A percentile compares a stretch with the other conserved stretches of the same genome.
Conservation (phyloP, 257 asterid genomes). For the Penstemon eatonii region DNA sequence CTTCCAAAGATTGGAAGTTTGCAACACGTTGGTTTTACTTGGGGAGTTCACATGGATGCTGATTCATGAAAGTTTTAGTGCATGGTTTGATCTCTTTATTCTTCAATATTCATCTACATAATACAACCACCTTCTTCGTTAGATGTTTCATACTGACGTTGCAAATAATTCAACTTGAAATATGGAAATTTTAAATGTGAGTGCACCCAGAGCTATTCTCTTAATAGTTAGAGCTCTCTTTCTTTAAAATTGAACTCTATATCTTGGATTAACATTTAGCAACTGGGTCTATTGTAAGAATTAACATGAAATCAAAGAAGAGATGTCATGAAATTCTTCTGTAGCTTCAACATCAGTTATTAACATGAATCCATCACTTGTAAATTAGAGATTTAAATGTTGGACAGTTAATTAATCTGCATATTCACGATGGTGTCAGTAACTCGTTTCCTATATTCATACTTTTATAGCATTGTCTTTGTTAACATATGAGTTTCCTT, state of each 20-base stretch:
- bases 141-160: too few species aligned
- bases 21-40: too few species aligned
- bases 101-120: too few species aligned
- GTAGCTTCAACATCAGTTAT: background rate
- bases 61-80: too few species aligned
- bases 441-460: background rate
- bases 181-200: background rate
- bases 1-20: too few species aligned
- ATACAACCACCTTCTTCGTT: too few species aligned
- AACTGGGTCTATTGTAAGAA: conserved; percentile 2
- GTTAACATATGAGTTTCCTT: background rate
- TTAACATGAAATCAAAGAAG: background rate
- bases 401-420: conserved; percentile 19
- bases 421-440: background rate
- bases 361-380: conserved; percentile 1
- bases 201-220: background rate
- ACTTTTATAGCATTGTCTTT: background rate
- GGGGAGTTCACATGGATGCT: too few species aligned
- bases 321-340: conserved; percentile 8
- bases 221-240: background rate
- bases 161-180: background rate
- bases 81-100: too few species aligned
- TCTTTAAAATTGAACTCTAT: background rate
- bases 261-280: background rate
- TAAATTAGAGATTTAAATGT: background rate